These are phyloP conservation scores for Blyttiomyces sp. DNA, from an alignment of 371 early-diverging fungal genomes.

Conservation along the genomic window DNA sequence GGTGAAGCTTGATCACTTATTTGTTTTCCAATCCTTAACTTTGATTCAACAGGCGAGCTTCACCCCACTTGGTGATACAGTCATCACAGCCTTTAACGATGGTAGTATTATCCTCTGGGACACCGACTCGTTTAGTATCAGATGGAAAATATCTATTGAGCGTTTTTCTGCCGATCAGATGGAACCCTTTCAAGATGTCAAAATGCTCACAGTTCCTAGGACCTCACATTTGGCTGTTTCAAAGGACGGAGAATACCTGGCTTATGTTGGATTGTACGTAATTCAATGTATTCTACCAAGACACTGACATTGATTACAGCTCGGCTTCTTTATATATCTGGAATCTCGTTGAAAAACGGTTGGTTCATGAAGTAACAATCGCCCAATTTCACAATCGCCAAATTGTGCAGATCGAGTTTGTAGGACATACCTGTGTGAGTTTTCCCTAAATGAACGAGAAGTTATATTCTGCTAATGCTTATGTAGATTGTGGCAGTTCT, in stretches of 20 bases:
- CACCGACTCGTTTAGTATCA: constrained; percentile 31
- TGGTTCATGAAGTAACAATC: constrained; percentile 45
- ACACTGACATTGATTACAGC: constrained; percentile 3
- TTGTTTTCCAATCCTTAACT: not conserved
- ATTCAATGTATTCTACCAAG: not conserved
- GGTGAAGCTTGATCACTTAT: constrained; percentile 7
- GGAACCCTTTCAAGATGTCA: constrained; percentile 5
- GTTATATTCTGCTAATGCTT: no score
- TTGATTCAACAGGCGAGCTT: constrained; percentile 30
- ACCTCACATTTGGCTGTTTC: constrained; percentile 28
- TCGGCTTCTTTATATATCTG: constrained; percentile 39
- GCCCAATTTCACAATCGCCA: constrained; percentile 28
- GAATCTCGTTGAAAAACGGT: constrained; percentile 40
- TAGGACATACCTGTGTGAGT: constrained; percentile 34
- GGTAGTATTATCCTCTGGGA: constrained; percentile 45
- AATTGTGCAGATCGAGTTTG: constrained; percentile 41
- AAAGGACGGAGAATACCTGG: constrained; percentile 38
- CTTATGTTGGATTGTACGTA: constrained; percentile 39
- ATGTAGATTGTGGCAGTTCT: constrained; percentile 37
- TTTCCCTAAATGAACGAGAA: no score
- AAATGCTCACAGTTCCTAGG: constrained; percentile 14
- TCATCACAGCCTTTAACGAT: constrained; percentile 42
- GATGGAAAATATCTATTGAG: constrained; percentile 44
- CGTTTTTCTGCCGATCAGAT: constrained; percentile 19
- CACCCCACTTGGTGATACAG: constrained; percentile 29